Conservation (phyloP, 2,329 filamentous ascomycete genomes). For the Aschersonia sp. region DNA sequence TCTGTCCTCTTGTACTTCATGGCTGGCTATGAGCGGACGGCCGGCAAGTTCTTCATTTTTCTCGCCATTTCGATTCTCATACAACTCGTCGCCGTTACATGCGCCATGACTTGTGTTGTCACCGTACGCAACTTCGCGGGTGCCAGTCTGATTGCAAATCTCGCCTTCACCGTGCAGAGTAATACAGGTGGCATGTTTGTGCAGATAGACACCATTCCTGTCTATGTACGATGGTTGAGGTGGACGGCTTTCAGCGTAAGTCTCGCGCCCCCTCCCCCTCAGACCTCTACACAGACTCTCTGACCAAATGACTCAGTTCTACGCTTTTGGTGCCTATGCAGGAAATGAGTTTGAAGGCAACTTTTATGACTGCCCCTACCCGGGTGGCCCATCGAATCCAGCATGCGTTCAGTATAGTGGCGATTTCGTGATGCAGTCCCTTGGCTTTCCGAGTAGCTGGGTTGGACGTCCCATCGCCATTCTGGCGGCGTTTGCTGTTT, state of each 20-base stretch:
- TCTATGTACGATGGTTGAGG: slow-evolving; percentile 70
- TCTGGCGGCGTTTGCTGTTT: slow-evolving; percentile 44
- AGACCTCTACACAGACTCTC: neutral
- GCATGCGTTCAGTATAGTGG: slow-evolving; percentile 57
- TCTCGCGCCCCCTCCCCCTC: neutral
- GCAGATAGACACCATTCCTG: slow-evolving; percentile 55
- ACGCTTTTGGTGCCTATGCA: slow-evolving; percentile 55
- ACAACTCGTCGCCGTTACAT: slow-evolving; percentile 61
- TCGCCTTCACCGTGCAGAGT: slow-evolving; percentile 58
- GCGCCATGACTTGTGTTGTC: slow-evolving; percentile 54
- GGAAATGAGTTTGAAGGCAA: slow-evolving; percentile 59
- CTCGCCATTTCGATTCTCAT: slow-evolving; percentile 53
- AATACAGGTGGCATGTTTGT: slow-evolving; percentile 68
- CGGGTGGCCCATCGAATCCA: slow-evolving; percentile 47
- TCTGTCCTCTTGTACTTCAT: slow-evolving; percentile 66
- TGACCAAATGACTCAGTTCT: slow-evolving; percentile 34
- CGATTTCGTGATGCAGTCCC: slow-evolving; percentile 50
- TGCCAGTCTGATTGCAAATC: slow-evolving; percentile 57
- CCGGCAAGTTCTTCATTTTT: slow-evolving; percentile 55
- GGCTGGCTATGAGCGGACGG: slow-evolving; percentile 54
- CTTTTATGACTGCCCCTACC: slow-evolving; percentile 59
- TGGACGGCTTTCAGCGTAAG: slow-evolving; percentile 26
- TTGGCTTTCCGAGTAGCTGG: slow-evolving; percentile 57
- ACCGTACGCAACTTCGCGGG: slow-evolving; percentile 53
- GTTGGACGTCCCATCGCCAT: slow-evolving; percentile 50